These are phyloP conservation scores for Colletotrichum falcatum DNA, from an alignment of 2,329 filamentous ascomycete genomes.

Conservation along the genomic window DNA sequence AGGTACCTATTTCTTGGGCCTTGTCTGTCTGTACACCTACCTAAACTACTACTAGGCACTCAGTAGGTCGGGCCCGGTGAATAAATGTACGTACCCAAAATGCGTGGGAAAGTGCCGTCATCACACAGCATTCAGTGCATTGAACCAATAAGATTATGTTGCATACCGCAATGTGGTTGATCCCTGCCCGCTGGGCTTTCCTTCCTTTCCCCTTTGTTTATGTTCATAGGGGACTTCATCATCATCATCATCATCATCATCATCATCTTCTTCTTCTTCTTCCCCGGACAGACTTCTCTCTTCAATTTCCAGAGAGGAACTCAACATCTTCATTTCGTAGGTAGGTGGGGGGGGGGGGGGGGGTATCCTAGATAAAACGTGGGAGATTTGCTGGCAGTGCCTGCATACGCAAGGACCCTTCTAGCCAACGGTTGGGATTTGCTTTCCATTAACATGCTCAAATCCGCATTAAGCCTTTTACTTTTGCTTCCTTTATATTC, in stretches of 20 bases:
- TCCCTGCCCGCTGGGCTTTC: slow-evolving; percentile 4
- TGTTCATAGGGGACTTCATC: too few species aligned
- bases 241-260: too few species aligned
- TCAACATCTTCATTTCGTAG: neutral
- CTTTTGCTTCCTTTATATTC: slow-evolving; percentile 14
- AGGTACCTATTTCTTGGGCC: neutral
- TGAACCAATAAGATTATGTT: slow-evolving; percentile 36
- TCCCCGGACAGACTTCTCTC: neutral
- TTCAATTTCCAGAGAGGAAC: neutral
- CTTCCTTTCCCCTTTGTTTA: neutral
- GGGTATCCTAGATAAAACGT: neutral
- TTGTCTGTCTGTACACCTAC: too few species aligned
- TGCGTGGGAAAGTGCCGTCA: slow-evolving; percentile 18
- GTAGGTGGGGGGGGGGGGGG: too few species aligned
- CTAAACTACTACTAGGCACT: too few species aligned
- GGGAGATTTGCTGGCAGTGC: neutral
- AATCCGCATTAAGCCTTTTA: neutral
- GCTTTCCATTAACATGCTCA: slow-evolving; percentile 1
- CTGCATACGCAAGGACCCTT: neutral
- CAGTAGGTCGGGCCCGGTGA: neutral
- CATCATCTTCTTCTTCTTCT: too few species aligned
- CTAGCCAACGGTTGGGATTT: neutral
- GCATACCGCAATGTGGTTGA: slow-evolving; percentile 25
- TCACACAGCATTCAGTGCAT: slow-evolving; percentile 11
- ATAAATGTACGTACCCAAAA: neutral